Evolutionary conservation across 2,329 filamentous ascomycete species (phyloP), one percentile per base, ranked within the genome.

Genomic region (Fusarium verrucosum): DNA sequence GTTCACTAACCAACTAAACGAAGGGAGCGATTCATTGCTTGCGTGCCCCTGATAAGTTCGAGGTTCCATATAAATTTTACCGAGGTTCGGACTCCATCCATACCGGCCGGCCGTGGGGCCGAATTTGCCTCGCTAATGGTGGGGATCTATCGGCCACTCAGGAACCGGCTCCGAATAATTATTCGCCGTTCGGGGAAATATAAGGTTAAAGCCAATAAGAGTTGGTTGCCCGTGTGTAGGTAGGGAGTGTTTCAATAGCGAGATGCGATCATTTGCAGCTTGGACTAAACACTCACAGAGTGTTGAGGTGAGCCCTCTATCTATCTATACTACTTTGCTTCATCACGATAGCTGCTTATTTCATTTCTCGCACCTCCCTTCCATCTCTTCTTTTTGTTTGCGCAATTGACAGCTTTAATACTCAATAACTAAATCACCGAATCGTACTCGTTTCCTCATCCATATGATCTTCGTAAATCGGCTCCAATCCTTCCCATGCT

Each of bases 401-500:
- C 45, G 17, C 17, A 32, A 59, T 49, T 62, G 41, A 35, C 22
- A 35, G n/a, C 19, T 47, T 47, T 28, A 26, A 41, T 26, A 9
- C n/a, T 16, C 17, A 32, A 32, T 22, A 35, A 28, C 17, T 32
- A 20, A 10, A 56, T 58, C 47, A 65, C 50, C 47, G 50, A 40
- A 50, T 43, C 43, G 55, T 61, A 43, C 60, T 47, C 36, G 59
- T 50, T 28, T 66, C 43, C 35, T 58, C 33, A 25, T 68, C 55
- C 32, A 53, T 44, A 52, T 66, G 57, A 41, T 79, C 74, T 30
- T 80, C 73, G 74, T 89, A 97, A 56, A 96, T 89, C 69, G 91
- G 89, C 79, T 96, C 92, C 75, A 93, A 72, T 22, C 87, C 84
- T 62, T 86, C 85, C 93, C 94, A 92, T 50, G 81, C 82, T 40